These are phyloP conservation scores for Chrysoporthe deuterocubensis DNA, from an alignment of 2,329 filamentous ascomycete genomes.

Conservation along the genomic window DNA sequence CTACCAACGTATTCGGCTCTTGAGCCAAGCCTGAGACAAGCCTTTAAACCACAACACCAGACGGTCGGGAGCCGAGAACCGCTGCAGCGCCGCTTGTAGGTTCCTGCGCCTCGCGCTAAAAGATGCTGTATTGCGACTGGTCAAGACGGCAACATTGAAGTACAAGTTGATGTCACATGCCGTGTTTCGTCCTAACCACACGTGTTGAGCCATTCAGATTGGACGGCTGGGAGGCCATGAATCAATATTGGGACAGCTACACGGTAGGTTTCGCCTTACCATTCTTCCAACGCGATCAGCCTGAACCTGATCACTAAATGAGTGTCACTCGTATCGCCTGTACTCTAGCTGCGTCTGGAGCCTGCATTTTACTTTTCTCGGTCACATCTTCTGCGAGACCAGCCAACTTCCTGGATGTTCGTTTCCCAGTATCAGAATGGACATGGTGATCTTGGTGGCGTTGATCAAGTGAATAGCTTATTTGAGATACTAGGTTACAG, in stretches of 20 bases:
- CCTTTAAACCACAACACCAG: background rate
- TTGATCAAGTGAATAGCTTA: too few species aligned
- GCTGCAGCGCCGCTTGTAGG: background rate
- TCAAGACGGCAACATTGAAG: background rate
- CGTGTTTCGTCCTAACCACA: background rate
- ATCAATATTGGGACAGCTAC: background rate
- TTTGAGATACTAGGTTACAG: too few species aligned
- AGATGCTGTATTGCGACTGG: background rate
- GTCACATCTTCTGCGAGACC: too few species aligned
- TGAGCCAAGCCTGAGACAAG: background rate
- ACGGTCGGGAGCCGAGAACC: background rate
- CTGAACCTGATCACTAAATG: too few species aligned
- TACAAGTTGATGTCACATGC: background rate
- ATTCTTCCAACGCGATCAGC: background rate
- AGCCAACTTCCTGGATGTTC: too few species aligned
- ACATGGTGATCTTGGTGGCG: too few species aligned
- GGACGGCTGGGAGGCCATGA: background rate
- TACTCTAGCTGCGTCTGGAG: too few species aligned
- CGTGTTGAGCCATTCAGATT: background rate
- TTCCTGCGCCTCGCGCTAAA: background rate
- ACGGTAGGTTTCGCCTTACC: background rate
- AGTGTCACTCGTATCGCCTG: too few species aligned
- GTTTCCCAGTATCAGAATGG: too few species aligned
- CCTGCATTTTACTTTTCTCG: too few species aligned
- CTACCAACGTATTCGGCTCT: background rate